A percentile compares a stretch with the other conserved stretches of the same genome.
These are phyloP conservation scores for Aspergillus udagawae DNA, from an alignment of 2,329 filamentous ascomycete species.

Conservation along the genomic window DNA sequence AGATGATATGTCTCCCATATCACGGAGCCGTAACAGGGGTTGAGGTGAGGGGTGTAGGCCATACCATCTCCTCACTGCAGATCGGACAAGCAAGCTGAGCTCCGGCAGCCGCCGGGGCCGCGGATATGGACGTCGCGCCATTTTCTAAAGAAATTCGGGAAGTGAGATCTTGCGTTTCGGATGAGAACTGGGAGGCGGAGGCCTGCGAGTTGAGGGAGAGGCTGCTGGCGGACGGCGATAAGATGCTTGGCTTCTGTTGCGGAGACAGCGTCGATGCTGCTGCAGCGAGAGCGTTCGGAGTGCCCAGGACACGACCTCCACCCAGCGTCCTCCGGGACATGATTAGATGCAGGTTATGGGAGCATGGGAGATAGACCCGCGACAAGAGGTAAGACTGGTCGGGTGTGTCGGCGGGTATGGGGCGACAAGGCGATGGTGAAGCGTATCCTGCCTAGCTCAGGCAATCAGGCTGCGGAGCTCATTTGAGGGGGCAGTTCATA, in stretches of 20 bases:
- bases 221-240: conserved; percentile 67
- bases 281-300: conserved; percentile 75
- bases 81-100: conserved; percentile 88
- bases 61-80: conserved; percentile 95
- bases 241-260: conserved; percentile 41
- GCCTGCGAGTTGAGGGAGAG: conserved; percentile 72
- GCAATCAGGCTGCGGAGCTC: background rate
- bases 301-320: conserved; percentile 87
- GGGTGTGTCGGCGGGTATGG: background rate
- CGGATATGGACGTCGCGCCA: conserved; percentile 48
- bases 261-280: conserved; percentile 44
- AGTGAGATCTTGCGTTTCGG: conserved; percentile 71
- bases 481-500: background rate
- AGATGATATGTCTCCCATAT: background rate
- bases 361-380: conserved; percentile 30
- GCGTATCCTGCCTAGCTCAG: background rate
- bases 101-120: conserved; percentile 52
- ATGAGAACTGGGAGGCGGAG: conserved; percentile 67
- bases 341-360: conserved; percentile 30
- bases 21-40: background rate
- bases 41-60: conserved; percentile 13
- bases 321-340: conserved; percentile 88
- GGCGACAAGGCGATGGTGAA: background rate
- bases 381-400: conserved; percentile 5
- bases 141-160: conserved; percentile 73